Evolutionary conservation across 345 rosid genomes (phyloP).

Genomic region (Citrus inodora): DNA sequence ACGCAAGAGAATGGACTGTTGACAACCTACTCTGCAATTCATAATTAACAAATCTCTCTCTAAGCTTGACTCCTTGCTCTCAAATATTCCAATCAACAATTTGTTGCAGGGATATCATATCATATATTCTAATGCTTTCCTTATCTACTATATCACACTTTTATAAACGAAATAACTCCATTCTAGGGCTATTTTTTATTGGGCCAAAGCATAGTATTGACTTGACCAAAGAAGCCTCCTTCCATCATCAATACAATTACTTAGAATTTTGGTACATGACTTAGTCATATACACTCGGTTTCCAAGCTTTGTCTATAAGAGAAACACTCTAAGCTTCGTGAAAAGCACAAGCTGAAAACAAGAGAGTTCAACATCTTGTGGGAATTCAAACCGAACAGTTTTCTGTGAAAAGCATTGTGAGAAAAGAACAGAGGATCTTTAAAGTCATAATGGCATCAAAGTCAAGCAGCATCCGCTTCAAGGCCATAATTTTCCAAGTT

Average conservation of each 20-base stretch:
- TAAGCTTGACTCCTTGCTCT: no score
- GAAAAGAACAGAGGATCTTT: not conserved
- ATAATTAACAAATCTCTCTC: no score
- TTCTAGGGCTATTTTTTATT: not conserved
- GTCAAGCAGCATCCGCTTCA: constrained; percentile 1
- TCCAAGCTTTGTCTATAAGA: not conserved
- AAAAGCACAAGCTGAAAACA: not conserved
- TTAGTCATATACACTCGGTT: not conserved
- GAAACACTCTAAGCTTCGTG: not conserved
- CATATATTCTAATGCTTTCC: no score
- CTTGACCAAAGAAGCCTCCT: constrained; percentile 1
- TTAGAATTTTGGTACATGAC: not conserved
- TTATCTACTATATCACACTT: no score
- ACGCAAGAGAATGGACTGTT: no score
- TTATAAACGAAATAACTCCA: not conserved
- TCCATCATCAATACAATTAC: not conserved
- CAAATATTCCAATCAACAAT: no score
- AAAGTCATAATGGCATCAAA: constrained; percentile 16
- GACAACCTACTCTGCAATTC: no score
- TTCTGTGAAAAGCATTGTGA: not conserved
- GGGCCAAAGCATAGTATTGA: not conserved
- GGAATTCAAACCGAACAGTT: not conserved
- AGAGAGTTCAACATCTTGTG: not conserved
- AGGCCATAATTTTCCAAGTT: not conserved
- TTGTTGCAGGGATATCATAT: no score